phyloP scores from a whole-genome alignment of 2,329 filamentous ascomycete species.

The Exophiala viscosa region DNA sequence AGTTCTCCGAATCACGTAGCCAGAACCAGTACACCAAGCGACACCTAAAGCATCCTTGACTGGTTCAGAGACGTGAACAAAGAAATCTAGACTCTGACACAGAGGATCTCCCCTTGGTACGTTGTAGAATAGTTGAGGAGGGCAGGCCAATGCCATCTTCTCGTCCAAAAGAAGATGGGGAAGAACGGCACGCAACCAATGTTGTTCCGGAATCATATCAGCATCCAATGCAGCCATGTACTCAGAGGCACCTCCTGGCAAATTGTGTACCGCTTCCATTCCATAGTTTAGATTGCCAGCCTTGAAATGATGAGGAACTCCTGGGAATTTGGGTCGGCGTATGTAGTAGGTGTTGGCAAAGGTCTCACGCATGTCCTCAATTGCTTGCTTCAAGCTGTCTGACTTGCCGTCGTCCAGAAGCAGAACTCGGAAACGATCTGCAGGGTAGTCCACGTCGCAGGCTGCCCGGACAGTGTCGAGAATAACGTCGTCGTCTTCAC shows the following conservation, averaged over 20 bases:
- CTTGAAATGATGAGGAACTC: conserved; percentile 30
- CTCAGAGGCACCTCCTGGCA: conserved; percentile 54
- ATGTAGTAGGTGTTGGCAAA: conserved; percentile 44
- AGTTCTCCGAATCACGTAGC: conserved; percentile 30
- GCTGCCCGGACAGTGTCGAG: conserved; percentile 54
- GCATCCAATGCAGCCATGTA: conserved; percentile 42
- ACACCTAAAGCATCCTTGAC: conserved; percentile 32
- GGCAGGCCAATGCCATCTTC: conserved; percentile 35
- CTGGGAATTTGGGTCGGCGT: conserved; percentile 40
- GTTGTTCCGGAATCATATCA: conserved; percentile 34
- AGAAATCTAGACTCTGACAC: conserved; percentile 32
- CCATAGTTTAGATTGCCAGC: conserved; percentile 50
- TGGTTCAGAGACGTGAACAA: conserved; percentile 30
- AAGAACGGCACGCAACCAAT: conserved; percentile 32
- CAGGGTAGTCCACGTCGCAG: conserved; percentile 53
- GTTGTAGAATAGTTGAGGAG: conserved; percentile 35
- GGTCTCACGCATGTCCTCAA: conserved; percentile 34
- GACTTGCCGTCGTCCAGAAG: conserved; percentile 50
- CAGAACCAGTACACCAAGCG: conserved; percentile 34
- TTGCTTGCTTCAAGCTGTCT: conserved; percentile 35
- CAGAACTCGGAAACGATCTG: conserved; percentile 51
- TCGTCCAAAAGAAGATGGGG: conserved; percentile 29
- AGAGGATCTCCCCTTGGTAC: conserved; percentile 31
- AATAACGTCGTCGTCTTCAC: conserved; percentile 54
- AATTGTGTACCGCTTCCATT: conserved; percentile 47